A percentile compares a stretch with the other conserved stretches of the same genome.
These are phyloP conservation scores for Pythium diclinum DNA, from an alignment of 352 stramenopile genomes.

Conservation along the genomic window DNA sequence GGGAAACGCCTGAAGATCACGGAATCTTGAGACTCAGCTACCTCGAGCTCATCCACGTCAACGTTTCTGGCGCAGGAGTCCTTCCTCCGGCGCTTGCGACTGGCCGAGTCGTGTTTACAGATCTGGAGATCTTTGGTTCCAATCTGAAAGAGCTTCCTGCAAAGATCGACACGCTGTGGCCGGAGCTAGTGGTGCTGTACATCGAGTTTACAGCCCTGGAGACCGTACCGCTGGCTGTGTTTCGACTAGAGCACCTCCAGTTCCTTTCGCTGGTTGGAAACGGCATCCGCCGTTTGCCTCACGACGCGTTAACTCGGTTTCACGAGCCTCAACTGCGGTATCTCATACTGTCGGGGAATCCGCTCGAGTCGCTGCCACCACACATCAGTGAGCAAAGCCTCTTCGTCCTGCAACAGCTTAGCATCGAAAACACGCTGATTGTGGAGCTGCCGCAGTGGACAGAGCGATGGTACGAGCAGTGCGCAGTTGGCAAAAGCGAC, in stretches of 20 bases:
- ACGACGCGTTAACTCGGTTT: not conserved
- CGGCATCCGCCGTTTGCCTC: not conserved
- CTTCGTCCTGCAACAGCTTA: not conserved
- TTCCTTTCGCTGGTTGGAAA: conserved; percentile 19
- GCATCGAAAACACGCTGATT: conserved; percentile 16
- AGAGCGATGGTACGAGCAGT: not conserved
- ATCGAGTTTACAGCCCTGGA: conserved; percentile 14
- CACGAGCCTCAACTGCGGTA: not conserved
- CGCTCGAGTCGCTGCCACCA: conserved; percentile 3
- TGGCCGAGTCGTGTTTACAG: conserved; percentile 3
- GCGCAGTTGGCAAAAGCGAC: not conserved
- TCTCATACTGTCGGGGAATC: conserved; percentile 9
- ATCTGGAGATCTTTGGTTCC: conserved; percentile 15
- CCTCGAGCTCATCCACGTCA: conserved; percentile 6
- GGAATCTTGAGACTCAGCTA: not conserved
- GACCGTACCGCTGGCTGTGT: not conserved
- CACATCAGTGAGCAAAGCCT: not conserved
- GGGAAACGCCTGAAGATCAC: conserved; percentile 2
- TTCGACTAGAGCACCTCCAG: conserved; percentile 1
- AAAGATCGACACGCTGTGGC: conserved; percentile 2
- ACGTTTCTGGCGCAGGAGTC: conserved; percentile 2
- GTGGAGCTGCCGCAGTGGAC: conserved; percentile 9
- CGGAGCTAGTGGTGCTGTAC: conserved; percentile 2
- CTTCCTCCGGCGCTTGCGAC: not conserved
- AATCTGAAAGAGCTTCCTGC: conserved; percentile 7